These are phyloP conservation scores for Globisporangium alternatum DNA, from an alignment of 352 stramenopile genomes.

Conservation along the genomic window DNA sequence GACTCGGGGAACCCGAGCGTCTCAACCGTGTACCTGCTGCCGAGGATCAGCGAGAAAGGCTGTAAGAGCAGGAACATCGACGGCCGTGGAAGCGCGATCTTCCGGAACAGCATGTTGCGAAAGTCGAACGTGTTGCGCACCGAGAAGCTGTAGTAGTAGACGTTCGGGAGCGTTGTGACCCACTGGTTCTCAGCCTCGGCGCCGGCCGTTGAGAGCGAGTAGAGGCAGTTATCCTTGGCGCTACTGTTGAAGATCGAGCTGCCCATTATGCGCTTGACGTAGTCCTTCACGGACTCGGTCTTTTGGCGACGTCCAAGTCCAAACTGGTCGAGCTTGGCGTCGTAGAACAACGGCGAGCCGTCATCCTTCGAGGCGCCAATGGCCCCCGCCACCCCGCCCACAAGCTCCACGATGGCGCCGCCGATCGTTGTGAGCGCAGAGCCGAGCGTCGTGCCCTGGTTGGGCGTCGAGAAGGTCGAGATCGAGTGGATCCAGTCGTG, in stretches of 20 bases:
- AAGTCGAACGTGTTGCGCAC: constrained; percentile 11
- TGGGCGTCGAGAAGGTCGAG: constrained; percentile 22
- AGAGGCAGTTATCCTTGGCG: constrained; percentile 16
- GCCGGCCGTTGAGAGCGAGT: constrained; percentile 15
- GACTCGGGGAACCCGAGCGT: constrained; percentile 18
- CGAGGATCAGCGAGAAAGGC: constrained; percentile 11
- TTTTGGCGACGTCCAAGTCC: constrained; percentile 5
- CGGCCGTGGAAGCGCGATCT: constrained; percentile 12
- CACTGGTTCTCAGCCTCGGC: constrained; percentile 16
- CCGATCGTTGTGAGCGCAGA: constrained; percentile 18
- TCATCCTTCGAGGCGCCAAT: constrained; percentile 2
- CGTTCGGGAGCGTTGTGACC: constrained; percentile 20
- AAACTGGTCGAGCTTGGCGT: constrained; percentile 21
- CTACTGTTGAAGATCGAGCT: constrained; percentile 12
- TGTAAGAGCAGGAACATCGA: constrained; percentile 16
- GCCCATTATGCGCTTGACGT: constrained; percentile 14
- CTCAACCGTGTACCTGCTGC: constrained; percentile 14
- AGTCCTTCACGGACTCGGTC: constrained; percentile 11
- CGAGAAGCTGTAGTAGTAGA: constrained; percentile 23
- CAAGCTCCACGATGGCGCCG: constrained; percentile 15
- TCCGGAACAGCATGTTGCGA: constrained; percentile 10
- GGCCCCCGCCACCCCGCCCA: constrained; percentile 18
- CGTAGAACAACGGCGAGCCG: constrained; percentile 15
- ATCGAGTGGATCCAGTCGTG: constrained; percentile 37
- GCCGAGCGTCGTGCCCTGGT: constrained; percentile 28